Base-by-base conservation (phyloP, 2,329 filamentous ascomycete genomes). In the Stachybotrys elegans region DNA sequence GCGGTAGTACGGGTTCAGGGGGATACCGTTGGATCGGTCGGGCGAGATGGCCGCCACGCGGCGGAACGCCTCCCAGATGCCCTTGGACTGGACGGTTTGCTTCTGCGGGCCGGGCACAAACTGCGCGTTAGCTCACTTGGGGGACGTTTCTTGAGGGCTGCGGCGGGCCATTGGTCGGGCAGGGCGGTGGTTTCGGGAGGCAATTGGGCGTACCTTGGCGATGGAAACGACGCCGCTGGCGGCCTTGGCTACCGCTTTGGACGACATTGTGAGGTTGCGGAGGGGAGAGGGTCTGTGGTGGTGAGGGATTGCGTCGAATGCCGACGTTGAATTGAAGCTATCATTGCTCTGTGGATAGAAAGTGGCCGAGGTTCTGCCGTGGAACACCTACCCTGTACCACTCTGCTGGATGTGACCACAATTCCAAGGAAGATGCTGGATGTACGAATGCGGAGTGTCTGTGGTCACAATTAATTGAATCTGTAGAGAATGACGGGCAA, bases 1-100 rank as follows among this genome's bases (percentile, higher is more conserved):
- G 57, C 93, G 91, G 79, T 80, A 96, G 73, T 91, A 84, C 32
- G 90, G 83, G 78, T 97, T 97, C 59, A 98, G 73, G 38, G 93
- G 93, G 17, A 98, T 74, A 67, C 93, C 93, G 59, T 86, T 90
- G 54, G 91, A 96, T 53, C 93, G 91, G 60, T 88, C 82, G 27
- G 90, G 79, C 66, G 95, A 92, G 59, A 98, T 72, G 54, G 89
- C 81, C 54, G 96, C 68, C 56, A 84, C 64, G 55, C 83, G 81
- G 65, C 91, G 90, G 65, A 98, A 72, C 45, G 72, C 73, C 62
- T 92, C 90, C 87, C 89, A 97, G 67, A 97, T 73, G 32, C 93
- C 93, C 31, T 77, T 81, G 42, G 92, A 93, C 64, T 95, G 88
- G 51, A 97, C 75, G 27, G 91, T 95, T 73, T 98, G 92, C 87